Evolutionary conservation across 2,329 filamentous ascomycete genomes (phyloP), one percentile per base, ranked within the genome.

Genomic region (Phialophora expanda): DNA sequence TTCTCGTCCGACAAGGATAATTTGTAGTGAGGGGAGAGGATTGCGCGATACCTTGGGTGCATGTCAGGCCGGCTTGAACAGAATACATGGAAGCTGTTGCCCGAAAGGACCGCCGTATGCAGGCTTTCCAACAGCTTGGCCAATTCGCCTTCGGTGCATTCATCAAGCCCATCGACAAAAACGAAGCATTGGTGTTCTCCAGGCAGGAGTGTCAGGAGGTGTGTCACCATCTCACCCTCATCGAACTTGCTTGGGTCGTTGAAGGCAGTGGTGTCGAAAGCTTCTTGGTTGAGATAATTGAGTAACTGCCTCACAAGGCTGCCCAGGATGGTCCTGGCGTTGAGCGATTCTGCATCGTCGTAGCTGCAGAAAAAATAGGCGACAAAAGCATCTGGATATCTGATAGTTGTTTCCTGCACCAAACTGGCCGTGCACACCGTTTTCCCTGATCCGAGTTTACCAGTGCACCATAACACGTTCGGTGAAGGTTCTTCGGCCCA

Each of bases 401-500:
- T 30, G 48, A 50, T 55, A 34, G 68, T 55, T 26, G 72, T 41
- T 26, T 70, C 61, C 51, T 62, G 44, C 2, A 71, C 65, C 41
- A 73, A 50, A 57, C 67, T 68, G 14, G 71, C 72, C 55, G 69
- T 66, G 4, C 70, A 34, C 11, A 73, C 64, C 24, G 70, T 73
- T 55, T 72, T 73, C 3, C 72, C 71, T 12, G 64, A 59, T 17
- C 71, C 71, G 57, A 73, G 63, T 17, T 57, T 70, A 9, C 71
- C 71, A 32, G 62, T 64, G 44, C 66, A 70, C 71, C 71, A 73
- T n/a, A 69, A 26, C 6, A 65, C 24, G 51, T 44, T 64, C 3
- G 66, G 59, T 11, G 53, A 17, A 14, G 30, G 22, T 26, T 34
- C 28, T 17, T 62, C n/a, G 28, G 55, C 11, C 70, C 71, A 72